Percentiles rank a stretch among this genome's conserved stretches.
These are phyloP conservation scores for Globisporangium rhizosaccharum DNA, from an alignment of 352 stramenopile genomes.

Conservation along the genomic window DNA sequence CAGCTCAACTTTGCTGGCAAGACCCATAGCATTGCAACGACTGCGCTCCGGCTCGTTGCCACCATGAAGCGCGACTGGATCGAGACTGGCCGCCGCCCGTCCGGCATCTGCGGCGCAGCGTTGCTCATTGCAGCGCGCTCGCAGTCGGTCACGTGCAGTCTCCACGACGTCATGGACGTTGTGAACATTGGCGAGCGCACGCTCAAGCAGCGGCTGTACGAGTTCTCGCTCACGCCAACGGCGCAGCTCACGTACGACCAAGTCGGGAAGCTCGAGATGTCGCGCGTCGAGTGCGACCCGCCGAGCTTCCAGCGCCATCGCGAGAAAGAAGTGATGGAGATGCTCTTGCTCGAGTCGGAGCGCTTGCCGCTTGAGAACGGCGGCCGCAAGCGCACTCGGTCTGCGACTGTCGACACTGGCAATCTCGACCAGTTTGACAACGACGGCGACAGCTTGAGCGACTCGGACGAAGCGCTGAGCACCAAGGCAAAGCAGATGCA, in stretches of 20 bases:
- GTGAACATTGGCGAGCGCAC: slow-evolving; percentile 96
- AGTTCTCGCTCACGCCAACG: slow-evolving; percentile 96
- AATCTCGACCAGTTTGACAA: slow-evolving; percentile 22
- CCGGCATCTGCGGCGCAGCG: slow-evolving; percentile 96
- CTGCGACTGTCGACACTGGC: slow-evolving; percentile 11
- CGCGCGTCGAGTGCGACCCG: slow-evolving; percentile 82
- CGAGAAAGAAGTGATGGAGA: slow-evolving; percentile 88
- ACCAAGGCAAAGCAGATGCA: slow-evolving; percentile 49
- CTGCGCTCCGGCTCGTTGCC: slow-evolving; percentile 92
- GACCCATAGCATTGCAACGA: slow-evolving; percentile 92
- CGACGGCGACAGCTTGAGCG: slow-evolving; percentile 25
- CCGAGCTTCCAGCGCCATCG: slow-evolving; percentile 85
- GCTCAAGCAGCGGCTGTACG: slow-evolving; percentile 93
- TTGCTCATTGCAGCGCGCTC: slow-evolving; percentile 95
- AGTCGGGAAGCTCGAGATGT: slow-evolving; percentile 89
- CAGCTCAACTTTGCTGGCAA: slow-evolving; percentile 96
- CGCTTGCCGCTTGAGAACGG: slow-evolving; percentile 50
- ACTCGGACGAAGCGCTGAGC: slow-evolving; percentile 24
- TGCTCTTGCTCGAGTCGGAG: slow-evolving; percentile 81
- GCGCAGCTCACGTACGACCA: slow-evolving; percentile 94
- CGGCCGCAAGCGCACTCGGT: slow-evolving; percentile 21
- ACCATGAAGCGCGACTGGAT: slow-evolving; percentile 99
- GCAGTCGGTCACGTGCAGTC: slow-evolving; percentile 89
- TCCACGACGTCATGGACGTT: slow-evolving; percentile 87
- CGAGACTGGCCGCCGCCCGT: slow-evolving; percentile 93